Evolutionary conservation across 75 land plant genomes (phyloP), one percentile per base, ranked within the genome.

Genomic region (Pinus taeda): DNA sequence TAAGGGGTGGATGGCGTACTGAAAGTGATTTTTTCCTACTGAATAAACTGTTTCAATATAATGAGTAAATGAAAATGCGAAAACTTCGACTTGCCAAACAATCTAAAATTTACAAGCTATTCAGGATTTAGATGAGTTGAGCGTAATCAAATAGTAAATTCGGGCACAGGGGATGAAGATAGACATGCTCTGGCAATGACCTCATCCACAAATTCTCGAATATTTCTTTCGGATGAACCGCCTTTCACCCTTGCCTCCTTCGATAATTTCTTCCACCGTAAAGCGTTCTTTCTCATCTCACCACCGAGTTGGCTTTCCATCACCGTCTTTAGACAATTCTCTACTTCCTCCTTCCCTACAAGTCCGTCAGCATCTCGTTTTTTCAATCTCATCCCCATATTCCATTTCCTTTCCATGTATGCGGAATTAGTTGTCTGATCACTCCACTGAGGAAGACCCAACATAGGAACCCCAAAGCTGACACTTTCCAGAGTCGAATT

Each of bases 141-240:
- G 42, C 4, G 0, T 39, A 39, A 4, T 39, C 42, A 39, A 39
- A 39, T 39, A 39, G 42, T 39, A 39, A 39, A 39, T 39, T 4
- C 4, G 42, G 42, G 4, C 42, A 39, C 42, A 39, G 3, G 4
- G 4, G 42, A 39, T 39, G 42, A 39, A 39, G 42, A 39, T 39
- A 4, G 42, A 39, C 4, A 39, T 39, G 4, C 42, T 39, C 42
- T 39, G 4, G 4, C 42, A 39, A 39, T 39, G 4, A 39, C 4
- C 42, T 39, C 62, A 3, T 81, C 88, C 22, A 88, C 81, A 55
- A 88, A 85, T 42, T 18, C 78, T 60, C 64, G 36, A 3, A 89
- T 59, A 57, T 89, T 82, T 37, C 59, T 26, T 39, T 85, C 83
- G 11, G 92, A 90, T 17, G 91, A 88, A 0, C 93, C 93, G 6